Evolutionary conservation across 495 filamentous ascomycete species (phyloP).

Genomic region (Aspergillus carlsbadensis): DNA sequence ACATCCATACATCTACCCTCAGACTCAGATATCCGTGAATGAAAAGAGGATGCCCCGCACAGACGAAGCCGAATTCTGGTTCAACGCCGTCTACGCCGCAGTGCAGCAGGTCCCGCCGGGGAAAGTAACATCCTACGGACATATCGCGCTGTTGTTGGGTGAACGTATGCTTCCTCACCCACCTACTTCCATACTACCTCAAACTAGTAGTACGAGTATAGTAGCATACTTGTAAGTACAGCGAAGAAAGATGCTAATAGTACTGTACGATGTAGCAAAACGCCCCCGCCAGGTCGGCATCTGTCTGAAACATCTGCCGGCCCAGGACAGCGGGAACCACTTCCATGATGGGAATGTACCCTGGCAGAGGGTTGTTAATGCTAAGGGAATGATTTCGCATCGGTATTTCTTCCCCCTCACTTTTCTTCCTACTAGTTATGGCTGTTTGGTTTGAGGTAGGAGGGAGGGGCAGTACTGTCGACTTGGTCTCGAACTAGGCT

Average conservation of each 20-base stretch:
- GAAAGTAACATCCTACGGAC: conserved; percentile 83
- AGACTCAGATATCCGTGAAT: no score
- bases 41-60: conserved; percentile 65
- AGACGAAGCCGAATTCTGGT: conserved; percentile 84
- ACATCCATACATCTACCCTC: no score
- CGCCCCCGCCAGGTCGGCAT: conserved; percentile 81
- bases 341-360: conserved; percentile 80
- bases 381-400: conserved; percentile 80
- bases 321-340: conserved; percentile 32
- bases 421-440: neutral
- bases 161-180: conserved; percentile 58
- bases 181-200: neutral
- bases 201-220: no score
- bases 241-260: no score
- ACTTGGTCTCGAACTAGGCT: no score
- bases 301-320: conserved; percentile 80
- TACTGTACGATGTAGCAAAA: conserved; percentile 59
- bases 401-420: conserved; percentile 49
- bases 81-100: conserved; percentile 76
- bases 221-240: no score
- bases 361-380: conserved; percentile 91
- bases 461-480: no score
- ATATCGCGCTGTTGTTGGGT: conserved; percentile 79
- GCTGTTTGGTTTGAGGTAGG: no score
- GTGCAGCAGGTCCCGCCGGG: conserved; percentile 82